Evolutionary conservation across 768 basidiomycete genomes (phyloP).

Genomic region (Hypholoma fasciculare): DNA sequence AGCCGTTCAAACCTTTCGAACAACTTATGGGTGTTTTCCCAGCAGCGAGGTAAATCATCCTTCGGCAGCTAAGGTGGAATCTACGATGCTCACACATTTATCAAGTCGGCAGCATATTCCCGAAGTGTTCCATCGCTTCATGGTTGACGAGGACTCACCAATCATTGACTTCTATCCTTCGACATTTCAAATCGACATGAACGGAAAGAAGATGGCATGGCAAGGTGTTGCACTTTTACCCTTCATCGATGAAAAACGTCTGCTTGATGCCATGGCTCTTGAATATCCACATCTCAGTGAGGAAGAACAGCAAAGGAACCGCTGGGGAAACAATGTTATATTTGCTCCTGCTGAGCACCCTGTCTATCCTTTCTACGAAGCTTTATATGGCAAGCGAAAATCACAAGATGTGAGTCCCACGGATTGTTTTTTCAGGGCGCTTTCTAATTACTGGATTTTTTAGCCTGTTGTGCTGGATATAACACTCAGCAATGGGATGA

Average conservation of each 20-base stretch:
- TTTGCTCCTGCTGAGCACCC: slow-evolving; percentile 84
- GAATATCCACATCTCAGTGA: slow-evolving; percentile 70
- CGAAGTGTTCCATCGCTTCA: slow-evolving; percentile 78
- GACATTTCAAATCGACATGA: slow-evolving; percentile 97
- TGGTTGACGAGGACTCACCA: slow-evolving; percentile 84
- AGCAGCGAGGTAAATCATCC: slow-evolving; percentile 67
- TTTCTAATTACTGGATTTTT: background rate
- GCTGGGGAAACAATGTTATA: slow-evolving; percentile 80
- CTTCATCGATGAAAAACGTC: slow-evolving; percentile 86
- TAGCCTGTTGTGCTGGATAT: slow-evolving; percentile 78
- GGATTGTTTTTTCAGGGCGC: background rate
- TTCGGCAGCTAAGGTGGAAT: background rate
- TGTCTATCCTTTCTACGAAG: slow-evolving; percentile 85
- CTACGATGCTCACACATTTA: slow-evolving; percentile 6
- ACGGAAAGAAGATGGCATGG: slow-evolving; percentile 99
- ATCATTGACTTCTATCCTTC: slow-evolving; percentile 96
- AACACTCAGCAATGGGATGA: slow-evolving; percentile 73
- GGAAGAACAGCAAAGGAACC: slow-evolving; percentile 83
- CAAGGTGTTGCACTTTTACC: slow-evolving; percentile 96
- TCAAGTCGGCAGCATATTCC: slow-evolving; percentile 87
- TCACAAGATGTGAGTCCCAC: slow-evolving; percentile 60
- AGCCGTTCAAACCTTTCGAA: slow-evolving; percentile 96
- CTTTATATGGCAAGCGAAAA: slow-evolving; percentile 89
- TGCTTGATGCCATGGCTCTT: slow-evolving; percentile 80
- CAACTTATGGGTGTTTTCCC: slow-evolving; percentile 99